These are phyloP conservation scores for Trametes villosa DNA, from an alignment of 768 basidiomycete genomes.

Conservation along the genomic window DNA sequence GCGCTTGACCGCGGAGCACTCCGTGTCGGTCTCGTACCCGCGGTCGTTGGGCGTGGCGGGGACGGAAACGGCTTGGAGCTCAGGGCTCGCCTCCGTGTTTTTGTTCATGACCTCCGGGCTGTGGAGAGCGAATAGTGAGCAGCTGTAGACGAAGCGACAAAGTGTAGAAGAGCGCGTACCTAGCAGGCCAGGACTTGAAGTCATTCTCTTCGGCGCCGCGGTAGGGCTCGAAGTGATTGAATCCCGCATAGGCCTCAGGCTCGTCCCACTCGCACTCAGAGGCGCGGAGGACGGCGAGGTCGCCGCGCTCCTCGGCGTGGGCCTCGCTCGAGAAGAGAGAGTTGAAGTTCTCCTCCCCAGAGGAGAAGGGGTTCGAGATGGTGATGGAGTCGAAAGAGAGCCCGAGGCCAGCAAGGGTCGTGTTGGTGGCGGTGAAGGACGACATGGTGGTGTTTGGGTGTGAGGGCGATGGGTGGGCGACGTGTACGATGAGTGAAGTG, in stretches of 20 bases:
- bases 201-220: conserved; percentile 1
- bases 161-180: neutral
- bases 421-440: neutral
- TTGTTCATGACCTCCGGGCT: conserved; percentile 1
- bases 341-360: conserved; percentile 8
- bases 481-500: too few species aligned
- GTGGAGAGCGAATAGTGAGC: neutral
- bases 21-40: conserved; percentile 13
- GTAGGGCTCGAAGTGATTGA: conserved; percentile 10
- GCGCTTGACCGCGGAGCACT: neutral
- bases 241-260: neutral
- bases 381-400: conserved; percentile 9
- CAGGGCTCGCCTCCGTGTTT: neutral
- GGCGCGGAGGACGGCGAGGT: neutral
- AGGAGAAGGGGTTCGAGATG: neutral
- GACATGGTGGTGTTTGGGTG: conserved; percentile 1
- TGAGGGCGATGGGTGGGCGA: neutral
- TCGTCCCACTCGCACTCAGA: neutral
- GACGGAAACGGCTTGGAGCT: too few species aligned
- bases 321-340: conserved; percentile 9
- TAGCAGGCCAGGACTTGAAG: conserved; percentile 15
- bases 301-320: neutral
- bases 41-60: too few species aligned
- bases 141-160: too few species aligned
- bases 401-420: conserved; percentile 16